These are phyloP conservation scores for Chlorella ohadii DNA, from an alignment of 139 green algal species.

Conservation along the genomic window DNA sequence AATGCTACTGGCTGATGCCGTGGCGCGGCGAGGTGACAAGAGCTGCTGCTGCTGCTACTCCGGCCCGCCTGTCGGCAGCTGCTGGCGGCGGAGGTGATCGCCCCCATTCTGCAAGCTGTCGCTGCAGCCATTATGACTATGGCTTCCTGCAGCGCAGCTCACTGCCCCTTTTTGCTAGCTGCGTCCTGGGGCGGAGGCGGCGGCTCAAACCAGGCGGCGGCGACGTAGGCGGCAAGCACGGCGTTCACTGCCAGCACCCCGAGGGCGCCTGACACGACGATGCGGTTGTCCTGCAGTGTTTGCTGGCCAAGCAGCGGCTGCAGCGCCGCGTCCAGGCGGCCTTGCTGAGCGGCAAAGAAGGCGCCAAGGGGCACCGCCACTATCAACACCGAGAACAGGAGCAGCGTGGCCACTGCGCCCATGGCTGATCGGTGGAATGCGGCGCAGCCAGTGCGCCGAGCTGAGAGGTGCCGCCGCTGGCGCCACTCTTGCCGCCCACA, in stretches of 20 bases:
- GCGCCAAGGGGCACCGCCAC: conserved; percentile 27
- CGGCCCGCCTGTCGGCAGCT: no score
- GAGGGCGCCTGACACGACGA: conserved; percentile 31
- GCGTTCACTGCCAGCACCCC: conserved; percentile 30
- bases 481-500: no score
- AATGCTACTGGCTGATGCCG: neutral
- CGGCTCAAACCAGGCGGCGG: conserved; percentile 29
- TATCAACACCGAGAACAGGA: conserved; percentile 45
- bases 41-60: neutral
- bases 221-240: conserved; percentile 29
- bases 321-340: conserved; percentile 24
- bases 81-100: neutral
- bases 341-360: conserved; percentile 18
- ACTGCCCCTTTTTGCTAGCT: conserved; percentile 14
- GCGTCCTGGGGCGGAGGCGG: neutral
- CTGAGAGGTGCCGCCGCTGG: neutral
- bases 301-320: neutral
- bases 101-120: no score
- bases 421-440: neutral
- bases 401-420: neutral
- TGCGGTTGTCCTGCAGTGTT: conserved; percentile 10
- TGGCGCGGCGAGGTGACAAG: no score
- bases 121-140: neutral
- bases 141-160: neutral
- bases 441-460: neutral